phyloP scores from a whole-genome alignment of 306 rosid species.

The Medicago truncatula region DNA sequence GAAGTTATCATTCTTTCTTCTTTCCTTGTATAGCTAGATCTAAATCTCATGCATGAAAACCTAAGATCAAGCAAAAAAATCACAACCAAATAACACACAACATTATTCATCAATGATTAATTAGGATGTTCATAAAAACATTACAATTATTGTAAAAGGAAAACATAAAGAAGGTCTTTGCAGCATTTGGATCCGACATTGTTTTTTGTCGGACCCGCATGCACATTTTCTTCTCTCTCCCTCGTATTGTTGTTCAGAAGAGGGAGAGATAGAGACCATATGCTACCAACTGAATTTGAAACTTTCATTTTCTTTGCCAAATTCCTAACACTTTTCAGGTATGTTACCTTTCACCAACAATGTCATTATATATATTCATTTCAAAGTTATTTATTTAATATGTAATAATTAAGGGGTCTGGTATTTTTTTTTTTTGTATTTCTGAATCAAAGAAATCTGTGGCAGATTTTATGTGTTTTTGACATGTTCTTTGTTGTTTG shows the following conservation, averaged over 20 bases:
- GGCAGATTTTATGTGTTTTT: not conserved
- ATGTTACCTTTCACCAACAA: constrained; percentile 4
- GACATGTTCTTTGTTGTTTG: constrained; percentile 25
- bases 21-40: constrained; percentile 16
- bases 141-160: constrained; percentile 25
- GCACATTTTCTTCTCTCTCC: constrained; percentile 19
- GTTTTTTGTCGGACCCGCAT: constrained; percentile 39
- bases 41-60: constrained; percentile 30
- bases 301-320: not conserved
- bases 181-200: constrained; percentile 33
- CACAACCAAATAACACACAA: constrained; percentile 37
- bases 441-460: not conserved
- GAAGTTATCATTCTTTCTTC: constrained; percentile 4
- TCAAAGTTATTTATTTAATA: not conserved
- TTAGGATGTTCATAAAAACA: not conserved
- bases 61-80: constrained; percentile 40
- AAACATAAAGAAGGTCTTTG: constrained; percentile 22
- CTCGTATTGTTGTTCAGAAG: not conserved
- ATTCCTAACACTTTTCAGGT: not conserved
- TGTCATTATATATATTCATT: not conserved
- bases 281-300: no score
- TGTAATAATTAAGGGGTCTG: not conserved
- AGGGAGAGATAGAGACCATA: constrained; percentile 18
- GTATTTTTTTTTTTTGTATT: not conserved
- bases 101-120: constrained; percentile 26